Conservation (phyloP, 2,329 filamentous ascomycete genomes). For the Scedosporium dehoogii region DNA sequence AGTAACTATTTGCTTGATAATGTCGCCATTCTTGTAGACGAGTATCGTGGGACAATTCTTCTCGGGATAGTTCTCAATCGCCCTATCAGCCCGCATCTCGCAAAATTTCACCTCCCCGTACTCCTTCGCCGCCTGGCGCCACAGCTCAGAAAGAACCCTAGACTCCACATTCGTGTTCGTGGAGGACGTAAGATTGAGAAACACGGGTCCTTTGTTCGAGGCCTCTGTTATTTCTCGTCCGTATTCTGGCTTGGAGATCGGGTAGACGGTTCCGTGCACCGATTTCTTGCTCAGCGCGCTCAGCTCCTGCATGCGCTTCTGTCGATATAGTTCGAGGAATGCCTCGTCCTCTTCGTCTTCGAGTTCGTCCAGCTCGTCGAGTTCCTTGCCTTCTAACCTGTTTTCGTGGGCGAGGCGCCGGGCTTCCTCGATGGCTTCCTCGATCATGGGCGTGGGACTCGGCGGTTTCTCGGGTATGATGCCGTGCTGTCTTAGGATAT, state of each 20-base stretch:
- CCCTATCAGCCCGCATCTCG: slow-evolving; percentile 83
- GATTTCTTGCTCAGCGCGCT: slow-evolving; percentile 64
- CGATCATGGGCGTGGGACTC: slow-evolving; percentile 89
- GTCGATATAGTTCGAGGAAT: slow-evolving; percentile 78
- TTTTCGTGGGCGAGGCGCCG: slow-evolving; percentile 82
- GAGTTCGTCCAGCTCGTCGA: slow-evolving; percentile 86
- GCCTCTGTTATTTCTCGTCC: slow-evolving; percentile 84
- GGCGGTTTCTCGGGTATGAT: slow-evolving; percentile 97
- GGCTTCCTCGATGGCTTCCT: slow-evolving; percentile 84
- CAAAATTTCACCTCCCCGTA: slow-evolving; percentile 97
- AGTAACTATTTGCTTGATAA: slow-evolving; percentile 86
- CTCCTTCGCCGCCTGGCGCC: slow-evolving; percentile 71
- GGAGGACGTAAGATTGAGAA: slow-evolving; percentile 76
- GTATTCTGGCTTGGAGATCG: slow-evolving; percentile 90
- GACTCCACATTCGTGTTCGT: slow-evolving; percentile 77
- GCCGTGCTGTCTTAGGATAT: slow-evolving; percentile 93
- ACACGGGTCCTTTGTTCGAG: slow-evolving; percentile 56
- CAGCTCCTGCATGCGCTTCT: slow-evolving; percentile 80
- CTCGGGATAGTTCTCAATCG: slow-evolving; percentile 94
- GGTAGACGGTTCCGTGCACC: slow-evolving; percentile 84
- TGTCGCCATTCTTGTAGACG: slow-evolving; percentile 86
- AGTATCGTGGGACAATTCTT: slow-evolving; percentile 89
- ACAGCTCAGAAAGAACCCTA: slow-evolving; percentile 71
- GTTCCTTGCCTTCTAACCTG: slow-evolving; percentile 82
- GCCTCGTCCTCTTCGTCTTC: slow-evolving; percentile 93